A percentile compares a stretch with the other conserved stretches of the same genome.
These are phyloP conservation scores for Aschersonia sp. DNA, from an alignment of 2,329 filamentous ascomycete species.

Conservation along the genomic window DNA sequence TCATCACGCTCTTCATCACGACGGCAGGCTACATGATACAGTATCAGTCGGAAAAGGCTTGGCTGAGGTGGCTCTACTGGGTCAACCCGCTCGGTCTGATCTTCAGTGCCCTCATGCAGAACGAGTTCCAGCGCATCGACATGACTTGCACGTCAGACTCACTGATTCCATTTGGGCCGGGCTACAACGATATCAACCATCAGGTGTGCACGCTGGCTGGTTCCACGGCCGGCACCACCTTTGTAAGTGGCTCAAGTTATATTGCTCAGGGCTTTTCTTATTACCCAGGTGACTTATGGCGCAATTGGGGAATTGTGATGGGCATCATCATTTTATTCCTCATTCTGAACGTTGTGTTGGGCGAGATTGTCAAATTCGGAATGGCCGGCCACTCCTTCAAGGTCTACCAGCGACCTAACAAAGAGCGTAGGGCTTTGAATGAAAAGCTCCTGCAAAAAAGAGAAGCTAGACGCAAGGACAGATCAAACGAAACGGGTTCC, in stretches of 20 bases:
- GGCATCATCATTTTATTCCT: constrained; percentile 66
- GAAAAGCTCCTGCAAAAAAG: constrained; percentile 44
- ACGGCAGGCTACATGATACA: constrained; percentile 78
- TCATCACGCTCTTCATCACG: constrained; percentile 70
- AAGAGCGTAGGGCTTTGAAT: constrained; percentile 53
- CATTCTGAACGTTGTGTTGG: constrained; percentile 58
- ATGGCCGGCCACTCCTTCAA: constrained; percentile 71
- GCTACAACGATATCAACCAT: constrained; percentile 55
- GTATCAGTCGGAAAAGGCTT: constrained; percentile 58
- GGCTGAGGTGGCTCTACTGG: constrained; percentile 71
- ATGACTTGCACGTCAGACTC: constrained; percentile 55
- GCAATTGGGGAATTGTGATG: constrained; percentile 71
- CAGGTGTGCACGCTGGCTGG: constrained; percentile 75
- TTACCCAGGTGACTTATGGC: constrained; percentile 54
- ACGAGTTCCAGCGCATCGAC: constrained; percentile 61
- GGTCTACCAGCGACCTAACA: constrained; percentile 58
- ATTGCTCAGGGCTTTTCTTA: constrained; percentile 57
- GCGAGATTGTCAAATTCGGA: constrained; percentile 65
- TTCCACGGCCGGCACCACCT: constrained; percentile 46
- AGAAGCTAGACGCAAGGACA: constrained; percentile 35
- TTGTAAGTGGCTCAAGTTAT: constrained; percentile 55
- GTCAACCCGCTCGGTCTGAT: constrained; percentile 61
- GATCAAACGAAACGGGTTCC: constrained; percentile 26
- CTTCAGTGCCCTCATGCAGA: constrained; percentile 71
- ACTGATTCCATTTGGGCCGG: constrained; percentile 56